Evolutionary conservation across 2,329 filamentous ascomycete species (phyloP), one percentile per base, ranked within the genome.

Genomic region (Magnaporthiopsis incrustans): DNA sequence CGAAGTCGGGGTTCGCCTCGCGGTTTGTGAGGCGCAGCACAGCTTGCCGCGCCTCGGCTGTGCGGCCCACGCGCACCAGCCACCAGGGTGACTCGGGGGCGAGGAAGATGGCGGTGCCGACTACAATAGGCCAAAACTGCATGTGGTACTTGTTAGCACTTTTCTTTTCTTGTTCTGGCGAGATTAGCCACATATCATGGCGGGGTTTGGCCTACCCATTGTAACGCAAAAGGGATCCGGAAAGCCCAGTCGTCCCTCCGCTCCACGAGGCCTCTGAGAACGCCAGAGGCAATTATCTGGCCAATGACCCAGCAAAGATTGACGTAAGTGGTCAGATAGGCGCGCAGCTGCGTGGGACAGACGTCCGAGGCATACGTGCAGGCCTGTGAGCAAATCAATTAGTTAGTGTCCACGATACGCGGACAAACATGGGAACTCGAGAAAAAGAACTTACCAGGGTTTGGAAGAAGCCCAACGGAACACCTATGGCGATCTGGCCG

Each of bases 231-330:
- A 0, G 80, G 80, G 12, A 78, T 79, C 8, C 77, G 73, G 67
- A 79, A 83, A 0, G 77, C 76, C 77, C 78, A 82, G 32, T 81
- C 68, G 2, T 75, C 74, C 1, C 65, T 67, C 11, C 72, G 68
- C 6, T 67, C 65, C 8, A 77, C 65, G 18, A 79, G 73, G 4
- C 71, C 74, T 44, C 74, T 71, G 33, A 78, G 71, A 15, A 80
- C 76, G 0, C 73, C 77, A 4, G 77, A 75, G 0, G 76, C 76
- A 53, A 82, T 73, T 38, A 85, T 77, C 66, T 85, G 82, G 0
- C 83, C 83, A 63, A 84, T 79, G 1, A 82, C 81, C 80, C 82
- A 85, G 67, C 82, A 85, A 74, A 85, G 77, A 67, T 85, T 85
- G 69, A 82, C 79, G 60, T 81, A 84, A 0, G 80, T 82, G 0